phyloP scores from a whole-genome alignment of 345 rosid genomes.

The Mangifera indica region DNA sequence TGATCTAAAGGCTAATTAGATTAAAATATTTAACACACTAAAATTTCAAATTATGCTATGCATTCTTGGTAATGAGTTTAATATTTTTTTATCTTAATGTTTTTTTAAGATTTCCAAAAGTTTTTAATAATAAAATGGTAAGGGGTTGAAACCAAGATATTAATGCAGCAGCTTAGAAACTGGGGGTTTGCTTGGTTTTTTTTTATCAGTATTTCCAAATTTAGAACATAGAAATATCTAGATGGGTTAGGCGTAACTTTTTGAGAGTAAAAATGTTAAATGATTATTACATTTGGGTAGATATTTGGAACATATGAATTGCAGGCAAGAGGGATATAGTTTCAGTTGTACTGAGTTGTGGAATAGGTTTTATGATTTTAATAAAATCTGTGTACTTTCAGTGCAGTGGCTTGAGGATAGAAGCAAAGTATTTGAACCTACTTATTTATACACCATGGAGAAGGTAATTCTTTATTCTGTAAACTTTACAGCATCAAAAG shows the following conservation, averaged over 20 bases:
- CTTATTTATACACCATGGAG: conserved; percentile 85
- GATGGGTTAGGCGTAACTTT: neutral
- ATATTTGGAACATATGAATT: neutral
- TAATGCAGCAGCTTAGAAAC: neutral
- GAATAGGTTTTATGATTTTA: neutral
- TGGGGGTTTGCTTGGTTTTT: neutral
- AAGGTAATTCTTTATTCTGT: conserved; percentile 51
- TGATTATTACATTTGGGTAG: neutral
- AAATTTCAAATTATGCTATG: neutral
- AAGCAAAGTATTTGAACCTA: conserved; percentile 84
- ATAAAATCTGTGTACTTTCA: conserved; percentile 38
- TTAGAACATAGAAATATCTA: neutral
- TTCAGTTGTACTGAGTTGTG: neutral
- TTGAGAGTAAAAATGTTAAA: neutral
- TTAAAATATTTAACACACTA: neutral
- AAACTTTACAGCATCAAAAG: neutral
- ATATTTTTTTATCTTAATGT: neutral
- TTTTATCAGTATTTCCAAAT: neutral
- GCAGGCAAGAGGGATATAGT: neutral
- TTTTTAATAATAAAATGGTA: neutral
- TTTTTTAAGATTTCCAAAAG: neutral
- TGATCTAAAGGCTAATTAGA: neutral
- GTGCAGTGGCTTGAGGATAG: conserved; percentile 80
- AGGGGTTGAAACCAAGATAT: neutral
- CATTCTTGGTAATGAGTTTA: neutral